phyloP scores from a whole-genome alignment of 345 rosid genomes.

The Camelina laxa region DNA sequence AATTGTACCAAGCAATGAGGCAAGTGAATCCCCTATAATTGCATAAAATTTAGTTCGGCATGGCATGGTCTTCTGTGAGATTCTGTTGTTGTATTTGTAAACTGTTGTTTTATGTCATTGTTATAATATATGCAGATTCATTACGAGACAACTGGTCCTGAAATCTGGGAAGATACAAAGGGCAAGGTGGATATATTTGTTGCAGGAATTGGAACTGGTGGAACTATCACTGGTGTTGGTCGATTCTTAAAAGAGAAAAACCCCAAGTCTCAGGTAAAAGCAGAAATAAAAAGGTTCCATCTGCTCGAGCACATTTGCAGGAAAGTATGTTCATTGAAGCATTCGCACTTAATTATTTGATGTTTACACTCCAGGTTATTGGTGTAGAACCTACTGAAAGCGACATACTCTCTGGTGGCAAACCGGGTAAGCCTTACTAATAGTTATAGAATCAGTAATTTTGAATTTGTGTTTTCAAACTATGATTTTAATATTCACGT shows the following conservation, averaged over 20 bases:
- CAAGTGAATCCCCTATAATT: neutral
- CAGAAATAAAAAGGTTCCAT: neutral
- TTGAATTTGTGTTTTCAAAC: neutral
- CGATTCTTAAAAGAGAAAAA: slow-evolving; percentile 75
- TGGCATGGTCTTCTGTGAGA: neutral
- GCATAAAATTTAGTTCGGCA: neutral
- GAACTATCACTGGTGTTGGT: slow-evolving; percentile 86
- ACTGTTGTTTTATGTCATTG: neutral
- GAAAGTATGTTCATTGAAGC: slow-evolving; percentile 2
- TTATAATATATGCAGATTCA: slow-evolving; percentile 52
- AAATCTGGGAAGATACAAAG: slow-evolving; percentile 77
- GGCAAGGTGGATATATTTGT: slow-evolving; percentile 80
- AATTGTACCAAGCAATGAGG: neutral
- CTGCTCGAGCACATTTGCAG: neutral
- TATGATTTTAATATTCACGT: neutral
- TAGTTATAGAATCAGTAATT: neutral
- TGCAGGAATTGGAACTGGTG: slow-evolving; percentile 89
- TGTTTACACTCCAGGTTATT: slow-evolving; percentile 60
- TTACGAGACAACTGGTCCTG: slow-evolving; percentile 85
- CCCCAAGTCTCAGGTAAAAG: slow-evolving; percentile 66
- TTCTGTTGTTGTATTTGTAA: neutral
- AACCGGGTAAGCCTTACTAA: slow-evolving; percentile 58
- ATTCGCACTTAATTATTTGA: neutral
- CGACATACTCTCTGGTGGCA: slow-evolving; percentile 84
- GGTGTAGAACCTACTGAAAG: slow-evolving; percentile 88